Conservation (phyloP, 1,139 yeast species). For the Blastobotrys apis region DNA sequence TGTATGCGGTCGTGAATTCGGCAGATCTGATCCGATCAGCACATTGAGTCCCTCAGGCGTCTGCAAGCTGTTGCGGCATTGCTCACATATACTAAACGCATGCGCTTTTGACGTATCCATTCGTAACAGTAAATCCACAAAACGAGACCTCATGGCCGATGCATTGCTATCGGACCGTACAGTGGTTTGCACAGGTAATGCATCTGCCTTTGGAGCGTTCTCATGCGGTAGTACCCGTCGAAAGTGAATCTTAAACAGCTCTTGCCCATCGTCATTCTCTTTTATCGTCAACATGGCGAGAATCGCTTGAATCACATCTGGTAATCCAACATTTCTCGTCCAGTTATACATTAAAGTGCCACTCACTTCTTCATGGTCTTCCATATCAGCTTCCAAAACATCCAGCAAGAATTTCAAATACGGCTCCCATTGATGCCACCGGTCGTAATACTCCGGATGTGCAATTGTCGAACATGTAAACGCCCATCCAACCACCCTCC, state of each 20-base stretch:
- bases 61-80: conserved; percentile 6
- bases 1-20: conserved; percentile 9
- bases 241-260: background rate
- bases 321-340: background rate
- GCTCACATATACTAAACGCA: conserved; percentile 1
- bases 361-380: background rate
- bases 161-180: conserved; percentile 12
- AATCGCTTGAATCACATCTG: conserved; percentile 6
- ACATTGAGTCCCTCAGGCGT: too few species aligned
- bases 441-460: conserved; percentile 13
- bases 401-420: conserved; percentile 17
- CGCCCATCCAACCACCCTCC: conserved; percentile 23
- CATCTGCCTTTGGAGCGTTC: background rate
- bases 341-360: conserved; percentile 4
- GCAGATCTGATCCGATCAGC: too few species aligned
- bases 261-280: background rate
- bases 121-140: conserved; percentile 11
- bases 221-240: conserved; percentile 1
- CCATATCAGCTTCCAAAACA: conserved; percentile 17
- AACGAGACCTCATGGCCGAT: conserved; percentile 14
- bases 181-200: background rate
- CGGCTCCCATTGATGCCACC: conserved; percentile 20
- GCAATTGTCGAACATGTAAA: conserved; percentile 20
- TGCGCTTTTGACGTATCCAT: background rate
- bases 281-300: conserved; percentile 7